Conservation (phyloP, 2,329 filamentous ascomycete species). For the Tolypocladium endophyticum region DNA sequence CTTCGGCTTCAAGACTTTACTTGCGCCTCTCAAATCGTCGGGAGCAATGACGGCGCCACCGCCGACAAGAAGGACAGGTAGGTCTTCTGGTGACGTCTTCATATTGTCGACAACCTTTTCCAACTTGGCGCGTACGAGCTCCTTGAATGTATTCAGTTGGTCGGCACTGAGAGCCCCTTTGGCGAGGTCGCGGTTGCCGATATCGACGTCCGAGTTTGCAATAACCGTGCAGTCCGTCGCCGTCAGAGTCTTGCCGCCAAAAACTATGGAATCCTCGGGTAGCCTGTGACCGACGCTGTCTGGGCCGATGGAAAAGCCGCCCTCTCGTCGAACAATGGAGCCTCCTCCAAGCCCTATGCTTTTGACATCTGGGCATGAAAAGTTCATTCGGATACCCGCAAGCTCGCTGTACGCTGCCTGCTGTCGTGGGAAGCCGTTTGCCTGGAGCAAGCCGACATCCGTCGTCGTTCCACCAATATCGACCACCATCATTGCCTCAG, state of each 20-base stretch:
- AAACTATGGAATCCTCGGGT: slow-evolving; percentile 40
- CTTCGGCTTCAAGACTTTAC: slow-evolving; percentile 42
- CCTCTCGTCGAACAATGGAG: slow-evolving; percentile 36
- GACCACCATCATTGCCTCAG: slow-evolving; percentile 44
- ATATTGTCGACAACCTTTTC: slow-evolving; percentile 49
- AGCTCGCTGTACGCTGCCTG: slow-evolving; percentile 52
- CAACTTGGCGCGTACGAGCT: slow-evolving; percentile 36
- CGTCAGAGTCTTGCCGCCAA: slow-evolving; percentile 45
- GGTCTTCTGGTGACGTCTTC: slow-evolving; percentile 49
- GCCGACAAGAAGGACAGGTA: slow-evolving; percentile 52
- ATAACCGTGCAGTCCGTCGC: slow-evolving; percentile 44
- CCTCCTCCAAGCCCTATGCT: slow-evolving; percentile 51
- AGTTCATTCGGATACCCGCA: slow-evolving; percentile 53
- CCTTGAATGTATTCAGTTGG: slow-evolving; percentile 26
- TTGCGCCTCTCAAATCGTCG: slow-evolving; percentile 42
- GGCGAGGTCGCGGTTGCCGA: slow-evolving; percentile 31
- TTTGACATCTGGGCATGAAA: slow-evolving; percentile 45
- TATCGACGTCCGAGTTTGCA: slow-evolving; percentile 17
- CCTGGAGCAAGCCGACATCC: slow-evolving; percentile 49
- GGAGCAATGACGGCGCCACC: slow-evolving; percentile 52
- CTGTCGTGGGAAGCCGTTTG: slow-evolving; percentile 53
- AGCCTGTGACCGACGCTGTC: slow-evolving; percentile 53
- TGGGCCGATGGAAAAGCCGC: slow-evolving; percentile 39
- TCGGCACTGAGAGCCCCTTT: slow-evolving; percentile 16
- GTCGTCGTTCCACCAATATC: slow-evolving; percentile 59